phyloP scores from a whole-genome alignment of 257 asterid genomes.

The Ilex aquifolium region DNA sequence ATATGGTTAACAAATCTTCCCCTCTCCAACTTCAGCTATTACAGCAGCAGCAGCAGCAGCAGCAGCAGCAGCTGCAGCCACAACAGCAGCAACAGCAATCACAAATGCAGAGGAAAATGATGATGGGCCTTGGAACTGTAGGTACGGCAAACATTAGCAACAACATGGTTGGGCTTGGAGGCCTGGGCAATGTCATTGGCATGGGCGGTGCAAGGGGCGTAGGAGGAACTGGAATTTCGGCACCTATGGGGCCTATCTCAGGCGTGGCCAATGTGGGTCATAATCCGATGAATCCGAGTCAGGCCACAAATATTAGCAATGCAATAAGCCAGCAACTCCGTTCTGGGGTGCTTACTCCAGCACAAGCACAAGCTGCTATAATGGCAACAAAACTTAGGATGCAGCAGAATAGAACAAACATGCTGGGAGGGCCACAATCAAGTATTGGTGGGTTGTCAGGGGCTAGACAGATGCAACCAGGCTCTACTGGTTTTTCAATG shows the following conservation, averaged over 20 bases:
- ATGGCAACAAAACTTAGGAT: conserved; percentile 43
- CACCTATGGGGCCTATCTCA: conserved; percentile 61
- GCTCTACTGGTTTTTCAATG: conserved; percentile 61
- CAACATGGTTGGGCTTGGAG: conserved; percentile 74
- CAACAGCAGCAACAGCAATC: conserved; percentile 24
- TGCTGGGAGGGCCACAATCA: conserved; percentile 53
- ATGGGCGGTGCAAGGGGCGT: conserved; percentile 69
- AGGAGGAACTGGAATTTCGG: conserved; percentile 62
- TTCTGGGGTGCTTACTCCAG: conserved; percentile 36
- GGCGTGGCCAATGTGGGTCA: conserved; percentile 62
- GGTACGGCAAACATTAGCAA: conserved; percentile 71
- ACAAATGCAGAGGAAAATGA: conserved; percentile 68
- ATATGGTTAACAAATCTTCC: conserved; percentile 46
- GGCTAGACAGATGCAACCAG: conserved; percentile 67
- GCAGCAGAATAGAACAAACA: conserved; percentile 41
- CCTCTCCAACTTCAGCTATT: conserved; percentile 60
- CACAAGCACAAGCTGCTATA: conserved; percentile 45
- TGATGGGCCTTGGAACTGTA: conserved; percentile 61
- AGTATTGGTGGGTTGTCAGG: conserved; percentile 54
- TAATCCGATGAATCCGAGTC: conserved; percentile 48
- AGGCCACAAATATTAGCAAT: conserved; percentile 51
- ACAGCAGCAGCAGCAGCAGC: conserved; percentile 57
- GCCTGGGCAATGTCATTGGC: conserved; percentile 64
- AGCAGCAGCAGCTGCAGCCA: conserved; percentile 36
- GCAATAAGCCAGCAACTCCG: conserved; percentile 40